phyloP scores from a whole-genome alignment of 2,329 filamentous ascomycete species.

The Scolecobasidium constrictum region DNA sequence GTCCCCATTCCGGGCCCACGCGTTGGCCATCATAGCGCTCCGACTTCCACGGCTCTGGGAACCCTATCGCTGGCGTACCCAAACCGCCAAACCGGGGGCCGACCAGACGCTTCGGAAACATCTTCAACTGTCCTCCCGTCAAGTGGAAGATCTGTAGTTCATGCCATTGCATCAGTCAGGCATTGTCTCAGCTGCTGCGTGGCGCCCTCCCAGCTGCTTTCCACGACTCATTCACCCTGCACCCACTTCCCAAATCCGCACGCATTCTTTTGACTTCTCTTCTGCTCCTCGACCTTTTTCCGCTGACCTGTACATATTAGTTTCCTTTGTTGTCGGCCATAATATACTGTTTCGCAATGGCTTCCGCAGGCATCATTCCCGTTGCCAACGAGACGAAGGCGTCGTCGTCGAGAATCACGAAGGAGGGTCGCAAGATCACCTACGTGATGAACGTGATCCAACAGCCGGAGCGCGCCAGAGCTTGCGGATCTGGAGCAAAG shows the following conservation, averaged over 20 bases:
- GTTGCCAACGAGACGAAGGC: constrained; percentile 47
- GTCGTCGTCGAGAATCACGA: constrained; percentile 49
- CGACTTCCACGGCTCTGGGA: not conserved
- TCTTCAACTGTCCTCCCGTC: not conserved
- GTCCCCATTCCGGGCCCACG: not conserved
- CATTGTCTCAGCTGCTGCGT: not conserved
- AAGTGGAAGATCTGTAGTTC: not conserved
- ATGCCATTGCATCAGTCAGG: not conserved
- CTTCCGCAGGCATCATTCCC: constrained; percentile 28
- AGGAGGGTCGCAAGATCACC: constrained; percentile 64
- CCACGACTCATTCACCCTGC: not conserved
- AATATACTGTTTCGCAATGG: too few relatives aligned
- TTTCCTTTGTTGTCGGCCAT: not conserved
- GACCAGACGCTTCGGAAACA: not conserved
- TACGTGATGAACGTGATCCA: constrained; percentile 83
- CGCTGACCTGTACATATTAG: too few relatives aligned
- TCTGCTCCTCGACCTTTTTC: too few relatives aligned
- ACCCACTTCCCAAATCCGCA: too few relatives aligned
- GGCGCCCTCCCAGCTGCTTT: not conserved
- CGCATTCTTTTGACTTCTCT: too few relatives aligned
- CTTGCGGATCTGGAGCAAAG: constrained; percentile 90
- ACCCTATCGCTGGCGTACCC: not conserved
- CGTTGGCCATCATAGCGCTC: not conserved
- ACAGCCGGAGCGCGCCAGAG: constrained; percentile 86
- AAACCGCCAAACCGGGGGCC: not conserved